Conservation (phyloP, 2,329 filamentous ascomycete genomes). For the Thelonectria rubi region DNA sequence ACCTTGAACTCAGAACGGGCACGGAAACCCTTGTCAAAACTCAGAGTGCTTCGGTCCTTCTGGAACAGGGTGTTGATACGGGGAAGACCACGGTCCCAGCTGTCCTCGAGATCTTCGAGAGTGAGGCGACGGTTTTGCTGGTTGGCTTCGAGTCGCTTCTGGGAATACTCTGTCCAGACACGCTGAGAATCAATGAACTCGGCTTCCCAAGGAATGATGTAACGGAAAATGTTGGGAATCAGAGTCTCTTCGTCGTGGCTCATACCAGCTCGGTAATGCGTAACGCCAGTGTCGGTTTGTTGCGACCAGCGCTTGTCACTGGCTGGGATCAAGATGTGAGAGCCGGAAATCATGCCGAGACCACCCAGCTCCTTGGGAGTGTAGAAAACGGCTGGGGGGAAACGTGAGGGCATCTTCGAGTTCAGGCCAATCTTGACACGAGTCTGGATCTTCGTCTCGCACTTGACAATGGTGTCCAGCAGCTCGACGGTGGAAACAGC, state of each 20-base stretch:
- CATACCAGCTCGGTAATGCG: constrained; percentile 97
- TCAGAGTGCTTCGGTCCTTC: constrained; percentile 95
- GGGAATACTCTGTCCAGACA: constrained; percentile 99
- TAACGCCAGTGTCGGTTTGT: constrained; percentile 96
- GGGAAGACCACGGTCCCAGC: constrained; percentile 96
- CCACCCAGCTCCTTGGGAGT: constrained; percentile 98
- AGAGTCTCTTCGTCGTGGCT: constrained; percentile 97
- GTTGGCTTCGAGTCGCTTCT: constrained; percentile 96
- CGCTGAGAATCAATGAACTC: constrained; percentile 99
- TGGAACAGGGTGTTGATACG: constrained; percentile 99
- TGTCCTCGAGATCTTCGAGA: constrained; percentile 95
- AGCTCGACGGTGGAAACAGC: constrained; percentile 94
- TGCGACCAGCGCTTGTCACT: constrained; percentile 99
- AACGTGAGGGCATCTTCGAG: constrained; percentile 99
- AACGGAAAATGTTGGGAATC: constrained; percentile 98
- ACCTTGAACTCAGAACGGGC: constrained; percentile 96
- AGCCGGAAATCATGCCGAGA: constrained; percentile 98
- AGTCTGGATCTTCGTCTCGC: constrained; percentile 99
- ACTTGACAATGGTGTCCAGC: constrained; percentile 98
- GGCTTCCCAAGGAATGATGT: constrained; percentile 98
- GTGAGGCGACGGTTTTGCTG: constrained; percentile 96
- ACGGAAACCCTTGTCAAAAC: constrained; percentile 98
- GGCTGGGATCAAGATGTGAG: constrained; percentile 95
- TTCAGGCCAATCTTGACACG: constrained; percentile 98
- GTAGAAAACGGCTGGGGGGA: constrained; percentile 98